phyloP scores from a whole-genome alignment of 202 grass and related monocot genomes.

The Zizania palustris region DNA sequence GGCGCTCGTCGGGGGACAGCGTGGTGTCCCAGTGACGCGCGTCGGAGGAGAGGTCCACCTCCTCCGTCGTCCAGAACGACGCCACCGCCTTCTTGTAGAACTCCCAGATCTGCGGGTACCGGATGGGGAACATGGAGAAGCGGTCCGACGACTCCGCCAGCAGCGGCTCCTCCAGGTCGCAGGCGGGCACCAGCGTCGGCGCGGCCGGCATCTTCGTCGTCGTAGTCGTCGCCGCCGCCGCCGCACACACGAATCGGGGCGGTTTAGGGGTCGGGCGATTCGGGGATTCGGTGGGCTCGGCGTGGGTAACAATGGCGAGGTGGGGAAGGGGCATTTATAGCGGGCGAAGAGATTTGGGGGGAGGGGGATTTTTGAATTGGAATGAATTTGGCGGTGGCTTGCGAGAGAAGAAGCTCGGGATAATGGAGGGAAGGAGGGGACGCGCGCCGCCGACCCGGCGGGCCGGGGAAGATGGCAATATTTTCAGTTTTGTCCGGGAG shows the following conservation, averaged over 20 bases:
- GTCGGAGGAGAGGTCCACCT: constrained; percentile 75
- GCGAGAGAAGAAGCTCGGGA: no score
- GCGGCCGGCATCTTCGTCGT: constrained; percentile 60
- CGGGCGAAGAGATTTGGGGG: not conserved
- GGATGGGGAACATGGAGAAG: constrained; percentile 86
- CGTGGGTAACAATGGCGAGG: not conserved
- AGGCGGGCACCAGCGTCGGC: constrained; percentile 35
- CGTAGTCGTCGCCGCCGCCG: no score
- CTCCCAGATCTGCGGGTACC: constrained; percentile 79
- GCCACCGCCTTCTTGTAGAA: constrained; percentile 88
- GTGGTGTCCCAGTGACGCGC: constrained; percentile 64
- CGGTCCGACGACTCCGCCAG: constrained; percentile 70
- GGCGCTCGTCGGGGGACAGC: constrained; percentile 62
- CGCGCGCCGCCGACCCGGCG: no score
- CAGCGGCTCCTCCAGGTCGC: constrained; percentile 72
- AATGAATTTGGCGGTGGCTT: constrained; percentile 39
- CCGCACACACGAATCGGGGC: not conserved
- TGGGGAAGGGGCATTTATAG: constrained; percentile 39
- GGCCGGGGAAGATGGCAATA: no score
- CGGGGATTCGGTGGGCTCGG: not conserved
- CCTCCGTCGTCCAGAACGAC: constrained; percentile 85
- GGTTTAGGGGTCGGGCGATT: not conserved
- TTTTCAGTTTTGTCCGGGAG: no score
- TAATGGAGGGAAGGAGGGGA: no score
- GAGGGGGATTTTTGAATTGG: constrained; percentile 41